Evolutionary conservation across 371 early-diverging fungal genomes (phyloP), one percentile per base, ranked within the genome.

Genomic region (Mucor indicus): DNA sequence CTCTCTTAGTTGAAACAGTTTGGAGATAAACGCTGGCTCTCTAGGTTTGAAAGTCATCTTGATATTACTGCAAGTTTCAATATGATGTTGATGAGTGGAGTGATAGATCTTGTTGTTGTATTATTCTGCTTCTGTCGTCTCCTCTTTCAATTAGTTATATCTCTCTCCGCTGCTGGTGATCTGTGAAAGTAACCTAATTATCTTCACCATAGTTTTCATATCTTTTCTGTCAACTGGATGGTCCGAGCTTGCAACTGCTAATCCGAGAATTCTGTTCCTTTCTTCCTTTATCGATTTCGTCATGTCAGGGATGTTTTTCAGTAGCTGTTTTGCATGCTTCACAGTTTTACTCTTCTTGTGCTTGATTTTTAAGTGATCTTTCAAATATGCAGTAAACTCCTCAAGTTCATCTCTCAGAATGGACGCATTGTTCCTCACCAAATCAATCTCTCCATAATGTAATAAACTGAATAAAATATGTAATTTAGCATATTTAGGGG

Each of bases 101-200:
- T 50, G 43, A 8, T 35, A 27, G 43, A 50, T 27, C 35, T 50
- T 42, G 42, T 21, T 24, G 11, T 19, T 17, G n/a, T n/a, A n/a
- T n/a, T 17, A 36, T 4, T 50, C 72, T 30, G 63, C 62, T 32
- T 63, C 65, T 17, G 39, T 57, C 25, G 12, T 63, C 22, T 48
- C 58, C 13, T 67, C 33, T 24, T 50, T 50, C 29, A 67, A 57
- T 24, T 20, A 62, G 15, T 55, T 63, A 11, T 41, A 29, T 25
- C 22, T 50, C 35, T 50, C 35, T 50, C 42, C 42, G 42, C 35
- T 50, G 19, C 24, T 50, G 15, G 37, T 50, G 43, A 42, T 43
- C 37, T 36, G 42, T 12, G 36, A 25, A 33, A 50, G 20, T 12
- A 50, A 31, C 36, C 42, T 50, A 6, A 40, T 15, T 31, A 49